phyloP scores from a whole-genome alignment of 495 filamentous ascomycete genomes.

The Aspergillus egyptiacus region DNA sequence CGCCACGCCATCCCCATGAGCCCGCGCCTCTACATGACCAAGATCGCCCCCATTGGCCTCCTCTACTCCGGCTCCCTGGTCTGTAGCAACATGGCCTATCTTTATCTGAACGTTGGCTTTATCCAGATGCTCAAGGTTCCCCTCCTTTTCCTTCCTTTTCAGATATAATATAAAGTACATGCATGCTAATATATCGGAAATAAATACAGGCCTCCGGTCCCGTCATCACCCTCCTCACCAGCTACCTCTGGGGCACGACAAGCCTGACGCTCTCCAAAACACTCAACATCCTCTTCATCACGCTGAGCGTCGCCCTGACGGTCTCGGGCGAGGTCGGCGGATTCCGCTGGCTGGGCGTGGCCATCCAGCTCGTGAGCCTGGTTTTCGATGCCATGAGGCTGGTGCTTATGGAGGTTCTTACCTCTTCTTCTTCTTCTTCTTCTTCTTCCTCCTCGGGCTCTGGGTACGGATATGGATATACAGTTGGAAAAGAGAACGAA shows the following conservation, averaged over 20 bases:
- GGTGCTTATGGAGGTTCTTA: slow-evolving; percentile 68
- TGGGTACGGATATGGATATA: no score
- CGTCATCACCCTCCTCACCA: slow-evolving; percentile 59
- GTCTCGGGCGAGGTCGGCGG: slow-evolving; percentile 72
- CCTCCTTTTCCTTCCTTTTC: not conserved
- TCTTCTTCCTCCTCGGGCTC: not conserved
- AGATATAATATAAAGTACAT: not conserved
- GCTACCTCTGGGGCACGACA: slow-evolving; percentile 60
- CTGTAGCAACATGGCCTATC: slow-evolving; percentile 66
- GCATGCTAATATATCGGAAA: not conserved
- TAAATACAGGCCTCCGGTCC: slow-evolving; percentile 54
- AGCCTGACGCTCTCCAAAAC: slow-evolving; percentile 54
- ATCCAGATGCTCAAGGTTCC: slow-evolving; percentile 78
- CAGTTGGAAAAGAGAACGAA: no score
- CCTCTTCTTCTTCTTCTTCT: slow-evolving; percentile 32
- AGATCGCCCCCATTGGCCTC: slow-evolving; percentile 68
- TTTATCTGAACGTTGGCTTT: slow-evolving; percentile 71
- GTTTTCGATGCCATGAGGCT: slow-evolving; percentile 71
- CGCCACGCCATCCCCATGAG: slow-evolving; percentile 66
- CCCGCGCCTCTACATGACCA: slow-evolving; percentile 57
- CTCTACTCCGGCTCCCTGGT: slow-evolving; percentile 68
- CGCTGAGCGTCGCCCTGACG: slow-evolving; percentile 65
- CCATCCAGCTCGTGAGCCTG: slow-evolving; percentile 65
- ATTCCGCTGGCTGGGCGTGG: slow-evolving; percentile 61
- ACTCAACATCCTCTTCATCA: slow-evolving; percentile 66